Evolutionary conservation across 768 basidiomycete genomes (phyloP).

Genomic region (Boletus sp.): DNA sequence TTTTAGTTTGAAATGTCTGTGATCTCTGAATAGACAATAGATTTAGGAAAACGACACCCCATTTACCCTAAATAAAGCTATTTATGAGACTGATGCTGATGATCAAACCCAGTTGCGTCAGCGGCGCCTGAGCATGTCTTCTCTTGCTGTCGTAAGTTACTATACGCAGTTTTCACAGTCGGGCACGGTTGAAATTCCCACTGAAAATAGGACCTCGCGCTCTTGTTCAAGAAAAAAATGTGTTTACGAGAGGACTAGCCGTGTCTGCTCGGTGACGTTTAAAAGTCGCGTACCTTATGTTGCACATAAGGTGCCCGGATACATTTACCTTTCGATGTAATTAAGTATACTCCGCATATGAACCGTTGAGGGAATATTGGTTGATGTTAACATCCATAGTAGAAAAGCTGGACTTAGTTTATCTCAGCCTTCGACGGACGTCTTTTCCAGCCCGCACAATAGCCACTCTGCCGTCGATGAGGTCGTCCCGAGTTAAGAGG

Average conservation of each 20-base stretch:
- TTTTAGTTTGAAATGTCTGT: not conserved
- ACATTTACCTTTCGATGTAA: constrained; percentile 7
- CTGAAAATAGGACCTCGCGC: constrained; percentile 25
- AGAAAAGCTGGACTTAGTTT: not conserved
- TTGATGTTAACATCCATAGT: not conserved
- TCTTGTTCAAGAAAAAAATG: constrained; percentile 8
- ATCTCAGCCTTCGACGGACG: constrained; percentile 49
- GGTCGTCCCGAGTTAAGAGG: constrained; percentile 40
- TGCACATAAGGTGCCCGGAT: not conserved
- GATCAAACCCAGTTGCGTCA: constrained; percentile 1
- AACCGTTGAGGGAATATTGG: not conserved
- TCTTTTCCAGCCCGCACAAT: constrained; percentile 77
- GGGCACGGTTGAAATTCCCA: not conserved
- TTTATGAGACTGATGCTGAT: constrained; percentile 2
- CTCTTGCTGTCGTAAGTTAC: constrained; percentile 23
- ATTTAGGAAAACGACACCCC: constrained; percentile 9
- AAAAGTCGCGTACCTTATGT: not conserved
- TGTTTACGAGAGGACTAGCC: not conserved
- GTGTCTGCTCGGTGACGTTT: not conserved
- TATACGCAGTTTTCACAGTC: not conserved
- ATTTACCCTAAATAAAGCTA: not conserved
- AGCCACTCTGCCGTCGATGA: constrained; percentile 61
- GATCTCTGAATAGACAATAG: not conserved
- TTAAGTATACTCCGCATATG: constrained; percentile 5
- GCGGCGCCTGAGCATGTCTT: constrained; percentile 17